Percentiles rank a stretch among this genome's conserved stretches.
These are phyloP conservation scores for Beauveria australis DNA, from an alignment of 2,329 filamentous ascomycete species.

Conservation along the genomic window DNA sequence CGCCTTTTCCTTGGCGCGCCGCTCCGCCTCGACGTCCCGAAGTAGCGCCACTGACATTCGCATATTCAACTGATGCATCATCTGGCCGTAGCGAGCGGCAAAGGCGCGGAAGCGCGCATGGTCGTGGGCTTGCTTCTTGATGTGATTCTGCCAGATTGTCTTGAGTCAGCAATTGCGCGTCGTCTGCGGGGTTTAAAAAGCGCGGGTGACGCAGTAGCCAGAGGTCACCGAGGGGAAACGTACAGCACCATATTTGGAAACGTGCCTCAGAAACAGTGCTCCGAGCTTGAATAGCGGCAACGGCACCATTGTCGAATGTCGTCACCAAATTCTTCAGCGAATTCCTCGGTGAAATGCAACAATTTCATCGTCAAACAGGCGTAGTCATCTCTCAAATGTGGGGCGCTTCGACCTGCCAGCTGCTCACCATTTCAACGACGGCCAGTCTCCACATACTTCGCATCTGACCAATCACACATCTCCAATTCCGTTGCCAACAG, in stretches of 20 bases:
- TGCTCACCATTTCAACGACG: background rate
- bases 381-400: slow-evolving; percentile 7
- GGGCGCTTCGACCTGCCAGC: slow-evolving; percentile 1
- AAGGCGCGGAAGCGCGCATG: slow-evolving; percentile 52
- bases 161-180: background rate
- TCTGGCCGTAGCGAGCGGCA: slow-evolving; percentile 54
- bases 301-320: slow-evolving; percentile 47
- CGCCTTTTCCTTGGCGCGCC: slow-evolving; percentile 51
- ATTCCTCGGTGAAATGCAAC: background rate
- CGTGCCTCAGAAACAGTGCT: slow-evolving; percentile 53
- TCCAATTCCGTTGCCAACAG: slow-evolving; percentile 20
- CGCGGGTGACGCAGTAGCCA: background rate
- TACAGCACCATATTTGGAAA: slow-evolving; percentile 64
- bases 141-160: slow-evolving; percentile 44
- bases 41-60: slow-evolving; percentile 51
- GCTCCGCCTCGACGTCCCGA: slow-evolving; percentile 49
- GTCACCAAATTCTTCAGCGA: background rate
- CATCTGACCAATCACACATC: background rate
- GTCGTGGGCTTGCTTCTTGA: slow-evolving; percentile 58
- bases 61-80: slow-evolving; percentile 61
- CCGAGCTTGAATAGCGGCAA: slow-evolving; percentile 61
- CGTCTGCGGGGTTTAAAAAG: background rate
- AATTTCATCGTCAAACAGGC: background rate
- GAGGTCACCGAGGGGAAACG: slow-evolving; percentile 19
- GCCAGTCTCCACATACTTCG: background rate